Conservation (phyloP, 306 rosid genomes). For the Lithocarpus polystachyus region DNA sequence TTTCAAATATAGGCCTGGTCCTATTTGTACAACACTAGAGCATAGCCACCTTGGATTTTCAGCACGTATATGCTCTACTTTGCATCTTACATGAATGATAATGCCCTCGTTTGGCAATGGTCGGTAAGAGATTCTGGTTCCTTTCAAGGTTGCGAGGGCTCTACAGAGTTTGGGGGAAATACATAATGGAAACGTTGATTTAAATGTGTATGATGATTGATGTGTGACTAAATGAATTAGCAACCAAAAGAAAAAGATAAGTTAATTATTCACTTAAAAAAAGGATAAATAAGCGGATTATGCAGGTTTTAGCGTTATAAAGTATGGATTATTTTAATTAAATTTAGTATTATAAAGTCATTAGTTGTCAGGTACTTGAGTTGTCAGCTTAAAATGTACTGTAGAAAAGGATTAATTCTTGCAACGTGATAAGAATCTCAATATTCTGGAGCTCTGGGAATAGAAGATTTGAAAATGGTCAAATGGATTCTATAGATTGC, state of each 20-base stretch:
- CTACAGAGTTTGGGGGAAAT: not conserved
- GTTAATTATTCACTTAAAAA: slow-evolving; percentile 3
- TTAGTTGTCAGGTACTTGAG: not conserved
- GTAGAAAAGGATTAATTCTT: not conserved
- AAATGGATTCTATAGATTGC: slow-evolving; percentile 16
- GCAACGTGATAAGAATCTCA: slow-evolving; percentile 28
- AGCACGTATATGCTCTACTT: slow-evolving; percentile 23
- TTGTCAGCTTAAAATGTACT: not conserved
- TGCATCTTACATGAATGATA: slow-evolving; percentile 13
- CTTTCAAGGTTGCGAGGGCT: slow-evolving; percentile 26
- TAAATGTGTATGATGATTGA: slow-evolving; percentile 12
- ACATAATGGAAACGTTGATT: slow-evolving; percentile 22
- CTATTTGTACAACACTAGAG: not conserved
- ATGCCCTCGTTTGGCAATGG: slow-evolving; percentile 19
- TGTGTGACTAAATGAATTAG: slow-evolving; percentile 14
- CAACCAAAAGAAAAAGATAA: not conserved
- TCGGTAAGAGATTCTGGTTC: slow-evolving; percentile 37
- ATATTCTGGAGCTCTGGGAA: slow-evolving; percentile 22
- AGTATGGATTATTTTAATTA: not conserved
- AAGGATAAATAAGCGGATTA: slow-evolving; percentile 7
- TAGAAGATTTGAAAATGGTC: slow-evolving; percentile 3
- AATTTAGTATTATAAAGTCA: not conserved
- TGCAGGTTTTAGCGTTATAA: not conserved
- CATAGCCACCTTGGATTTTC: not conserved
- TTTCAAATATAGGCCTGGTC: not conserved